Evolutionary conservation across 2,329 filamentous ascomycete species (phyloP).

Genomic region (Fusarium sp.): DNA sequence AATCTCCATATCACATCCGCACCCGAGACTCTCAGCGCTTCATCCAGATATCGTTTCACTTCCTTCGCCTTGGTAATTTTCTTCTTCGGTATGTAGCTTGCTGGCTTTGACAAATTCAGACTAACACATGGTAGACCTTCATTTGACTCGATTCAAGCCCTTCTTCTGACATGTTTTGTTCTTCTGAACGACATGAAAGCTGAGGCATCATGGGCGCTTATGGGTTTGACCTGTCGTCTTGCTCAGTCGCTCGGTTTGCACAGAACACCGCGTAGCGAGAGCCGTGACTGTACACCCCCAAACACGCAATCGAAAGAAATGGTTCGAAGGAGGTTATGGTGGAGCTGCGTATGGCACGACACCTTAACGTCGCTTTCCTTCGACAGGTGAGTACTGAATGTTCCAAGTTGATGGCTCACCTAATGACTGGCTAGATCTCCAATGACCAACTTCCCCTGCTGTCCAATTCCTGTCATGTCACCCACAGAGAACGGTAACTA

Average conservation of each 20-base stretch:
- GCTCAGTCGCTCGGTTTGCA: conserved; percentile 75
- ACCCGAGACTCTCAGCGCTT: conserved; percentile 72
- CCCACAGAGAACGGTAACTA: conserved; percentile 62
- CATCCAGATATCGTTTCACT: conserved; percentile 75
- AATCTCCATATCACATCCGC: conserved; percentile 72
- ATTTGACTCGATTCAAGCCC: conserved; percentile 74
- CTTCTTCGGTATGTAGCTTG: conserved; percentile 62
- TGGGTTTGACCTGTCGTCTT: conserved; percentile 74
- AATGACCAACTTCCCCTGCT: conserved; percentile 71
- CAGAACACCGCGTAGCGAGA: conserved; percentile 61
- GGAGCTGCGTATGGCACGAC: conserved; percentile 77
- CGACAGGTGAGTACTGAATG: conserved; percentile 62
- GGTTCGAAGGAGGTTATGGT: conserved; percentile 70
- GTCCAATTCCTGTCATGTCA: conserved; percentile 64
- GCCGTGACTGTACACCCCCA: conserved; percentile 58
- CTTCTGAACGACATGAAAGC: conserved; percentile 78
- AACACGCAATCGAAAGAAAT: conserved; percentile 66
- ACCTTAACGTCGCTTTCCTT: conserved; percentile 75
- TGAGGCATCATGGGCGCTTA: conserved; percentile 75
- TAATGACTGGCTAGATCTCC: conserved; percentile 61
- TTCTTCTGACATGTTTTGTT: conserved; percentile 73
- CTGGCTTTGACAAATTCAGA: neutral
- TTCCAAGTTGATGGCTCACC: neutral
- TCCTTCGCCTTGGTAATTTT: conserved; percentile 73
- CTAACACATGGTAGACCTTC: conserved; percentile 63